A percentile compares a stretch with the other conserved stretches of the same genome.
phyloP scores from a whole-genome alignment of 768 basidiomycete genomes.

The Tremella mesenterica region DNA sequence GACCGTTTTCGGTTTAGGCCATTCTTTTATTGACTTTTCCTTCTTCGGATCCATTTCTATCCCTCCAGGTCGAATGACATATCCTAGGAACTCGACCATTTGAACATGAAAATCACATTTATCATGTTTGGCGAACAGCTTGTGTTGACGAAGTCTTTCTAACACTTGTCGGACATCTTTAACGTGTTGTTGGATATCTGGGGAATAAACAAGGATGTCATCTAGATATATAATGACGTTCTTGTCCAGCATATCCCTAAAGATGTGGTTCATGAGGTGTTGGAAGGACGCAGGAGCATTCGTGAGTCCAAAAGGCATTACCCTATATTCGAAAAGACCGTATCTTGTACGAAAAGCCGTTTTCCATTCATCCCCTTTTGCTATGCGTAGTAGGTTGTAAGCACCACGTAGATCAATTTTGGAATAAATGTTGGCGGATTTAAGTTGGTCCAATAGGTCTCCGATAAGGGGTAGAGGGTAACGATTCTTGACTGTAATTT shows the following conservation, averaged over 20 bases:
- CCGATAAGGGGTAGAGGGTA: constrained; percentile 26
- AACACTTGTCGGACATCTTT: too few relatives aligned
- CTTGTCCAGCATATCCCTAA: constrained; percentile 16
- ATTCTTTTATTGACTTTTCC: constrained; percentile 44
- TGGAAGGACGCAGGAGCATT: constrained; percentile 31
- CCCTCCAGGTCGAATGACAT: constrained; percentile 5
- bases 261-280: constrained; percentile 18
- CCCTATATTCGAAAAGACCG: constrained; percentile 19
- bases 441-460: constrained; percentile 16
- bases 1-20: constrained; percentile 45
- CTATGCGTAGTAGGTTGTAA: constrained; percentile 48
- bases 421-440: constrained; percentile 13
- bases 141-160: constrained; percentile 6
- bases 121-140: constrained; percentile 11
- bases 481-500: constrained; percentile 16
- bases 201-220: constrained; percentile 25
- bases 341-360: constrained; percentile 45
- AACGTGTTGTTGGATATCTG: too few relatives aligned
- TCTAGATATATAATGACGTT: constrained; percentile 19
- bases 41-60: constrained; percentile 47
- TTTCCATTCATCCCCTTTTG: constrained; percentile 48
- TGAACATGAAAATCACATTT: constrained; percentile 24
- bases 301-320: constrained; percentile 28
- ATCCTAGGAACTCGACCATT: constrained; percentile 20
- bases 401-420: constrained; percentile 45